Evolutionary conservation across 768 basidiomycete genomes (phyloP).

Genomic region (Mycena chlorophos): DNA sequence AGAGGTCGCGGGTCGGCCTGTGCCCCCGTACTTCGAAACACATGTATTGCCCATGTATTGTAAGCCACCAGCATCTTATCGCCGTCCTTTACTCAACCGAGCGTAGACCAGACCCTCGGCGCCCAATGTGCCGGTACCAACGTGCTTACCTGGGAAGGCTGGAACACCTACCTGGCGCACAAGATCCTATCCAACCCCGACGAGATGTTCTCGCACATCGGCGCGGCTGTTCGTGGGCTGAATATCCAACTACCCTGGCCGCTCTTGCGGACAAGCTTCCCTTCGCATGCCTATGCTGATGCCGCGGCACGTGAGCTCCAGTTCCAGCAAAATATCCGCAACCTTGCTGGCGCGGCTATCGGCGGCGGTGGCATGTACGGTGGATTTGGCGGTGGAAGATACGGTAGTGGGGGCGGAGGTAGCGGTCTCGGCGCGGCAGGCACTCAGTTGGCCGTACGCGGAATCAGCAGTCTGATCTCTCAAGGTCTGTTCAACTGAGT

Average conservation of each 20-base stretch:
- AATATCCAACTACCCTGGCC: slow-evolving; percentile 19
- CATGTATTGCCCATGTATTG: slow-evolving; percentile 21
- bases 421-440: slow-evolving; percentile 1
- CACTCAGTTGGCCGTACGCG: not conserved
- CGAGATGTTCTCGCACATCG: slow-evolving; percentile 17
- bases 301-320: slow-evolving; percentile 21
- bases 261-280: slow-evolving; percentile 14
- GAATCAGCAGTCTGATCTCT: slow-evolving; percentile 8
- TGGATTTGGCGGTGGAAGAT: not conserved
- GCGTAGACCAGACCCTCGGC: slow-evolving; percentile 16
- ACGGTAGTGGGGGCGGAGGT: not conserved
- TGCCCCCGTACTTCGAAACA: slow-evolving; percentile 18
- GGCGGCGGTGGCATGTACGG: not conserved
- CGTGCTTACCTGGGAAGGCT: slow-evolving; percentile 21
- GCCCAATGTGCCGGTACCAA: slow-evolving; percentile 16
- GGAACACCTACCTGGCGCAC: slow-evolving; percentile 23
- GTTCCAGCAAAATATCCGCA: slow-evolving; percentile 17
- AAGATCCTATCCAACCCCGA: slow-evolving; percentile 19
- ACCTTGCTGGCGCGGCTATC: slow-evolving; percentile 14
- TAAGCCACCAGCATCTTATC: slow-evolving; percentile 3
- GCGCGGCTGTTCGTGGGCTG: slow-evolving; percentile 8
- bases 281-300: slow-evolving; percentile 19
- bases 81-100: not conserved
- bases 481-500: slow-evolving; percentile 11
- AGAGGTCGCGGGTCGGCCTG: slow-evolving; percentile 9